phyloP scores from a whole-genome alignment of 306 rosid genomes.

The Acacia crassicarpa region DNA sequence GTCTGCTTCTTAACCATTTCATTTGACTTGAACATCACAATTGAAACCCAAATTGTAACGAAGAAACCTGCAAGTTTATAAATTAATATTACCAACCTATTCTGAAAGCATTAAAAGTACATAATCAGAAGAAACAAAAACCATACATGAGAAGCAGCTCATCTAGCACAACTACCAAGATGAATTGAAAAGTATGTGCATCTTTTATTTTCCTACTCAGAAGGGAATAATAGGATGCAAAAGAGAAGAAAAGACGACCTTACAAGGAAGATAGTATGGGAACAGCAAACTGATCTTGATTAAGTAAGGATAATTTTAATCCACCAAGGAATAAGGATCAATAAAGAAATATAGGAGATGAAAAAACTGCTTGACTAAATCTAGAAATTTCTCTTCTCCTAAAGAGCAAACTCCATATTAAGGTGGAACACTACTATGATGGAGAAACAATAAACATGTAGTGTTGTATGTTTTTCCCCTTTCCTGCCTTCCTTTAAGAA shows the following conservation, averaged over 20 bases:
- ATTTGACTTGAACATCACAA: slow-evolving; percentile 86
- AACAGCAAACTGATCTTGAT: slow-evolving; percentile 13
- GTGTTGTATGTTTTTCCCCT: not conserved
- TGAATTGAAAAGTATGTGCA: slow-evolving; percentile 5
- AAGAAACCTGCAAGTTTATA: slow-evolving; percentile 73
- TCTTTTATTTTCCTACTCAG: slow-evolving; percentile 10
- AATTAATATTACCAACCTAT: slow-evolving; percentile 22
- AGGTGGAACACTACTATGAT: not conserved
- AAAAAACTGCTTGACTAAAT: not conserved
- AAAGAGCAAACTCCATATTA: slow-evolving; percentile 20
- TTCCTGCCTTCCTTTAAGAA: slow-evolving; percentile 13
- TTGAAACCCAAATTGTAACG: slow-evolving; percentile 77
- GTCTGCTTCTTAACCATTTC: slow-evolving; percentile 90
- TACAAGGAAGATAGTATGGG: slow-evolving; percentile 15
- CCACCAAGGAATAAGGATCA: slow-evolving; percentile 18
- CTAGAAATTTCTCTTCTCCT: not conserved
- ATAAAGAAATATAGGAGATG: not conserved
- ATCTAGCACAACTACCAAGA: not conserved
- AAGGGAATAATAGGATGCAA: not conserved
- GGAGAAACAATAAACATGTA: not conserved
- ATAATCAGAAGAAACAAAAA: slow-evolving; percentile 24
- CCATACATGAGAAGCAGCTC: slow-evolving; percentile 17
- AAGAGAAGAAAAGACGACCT: slow-evolving; percentile 9
- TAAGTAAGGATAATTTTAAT: not conserved
- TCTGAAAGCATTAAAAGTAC: slow-evolving; percentile 9